Percentiles rank a stretch among this genome's conserved stretches.
phyloP scores from a whole-genome alignment of 2,329 filamentous ascomycete genomes.

The Pseudogymnoascus sp. region DNA sequence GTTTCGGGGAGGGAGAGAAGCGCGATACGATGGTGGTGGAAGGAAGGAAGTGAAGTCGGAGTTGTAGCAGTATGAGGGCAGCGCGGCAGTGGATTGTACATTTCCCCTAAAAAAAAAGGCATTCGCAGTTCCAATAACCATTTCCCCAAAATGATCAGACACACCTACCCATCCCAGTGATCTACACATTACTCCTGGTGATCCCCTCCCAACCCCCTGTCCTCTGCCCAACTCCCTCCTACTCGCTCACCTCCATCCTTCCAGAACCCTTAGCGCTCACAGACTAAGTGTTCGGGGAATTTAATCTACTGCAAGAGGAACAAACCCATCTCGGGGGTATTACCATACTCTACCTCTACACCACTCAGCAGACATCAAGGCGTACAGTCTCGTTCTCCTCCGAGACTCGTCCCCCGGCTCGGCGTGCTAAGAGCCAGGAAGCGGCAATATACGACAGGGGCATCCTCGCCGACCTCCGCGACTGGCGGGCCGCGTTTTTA shows the following conservation, averaged over 20 bases:
- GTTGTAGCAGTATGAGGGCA: not conserved
- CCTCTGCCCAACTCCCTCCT: not conserved
- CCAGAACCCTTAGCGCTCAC: not conserved
- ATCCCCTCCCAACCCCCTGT: not conserved
- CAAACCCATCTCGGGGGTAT: not conserved
- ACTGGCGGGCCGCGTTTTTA: not conserved
- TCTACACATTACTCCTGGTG: not conserved
- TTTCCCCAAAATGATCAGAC: not conserved
- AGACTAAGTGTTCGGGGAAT: not conserved
- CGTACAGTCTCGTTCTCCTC: not conserved
- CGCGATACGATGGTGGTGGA: not conserved
- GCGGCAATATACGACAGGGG: not conserved
- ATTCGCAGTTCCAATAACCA: not conserved
- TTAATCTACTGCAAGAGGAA: not conserved
- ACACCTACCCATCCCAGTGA: not conserved
- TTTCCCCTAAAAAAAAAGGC: not conserved
- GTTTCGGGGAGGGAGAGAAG: not conserved
- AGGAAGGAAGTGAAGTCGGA: not conserved
- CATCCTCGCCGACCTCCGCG: not conserved
- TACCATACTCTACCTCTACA: not conserved
- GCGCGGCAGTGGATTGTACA: not conserved
- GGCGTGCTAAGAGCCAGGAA: not conserved
- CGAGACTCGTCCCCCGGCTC: not conserved
- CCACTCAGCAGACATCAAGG: not conserved
- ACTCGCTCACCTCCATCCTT: not conserved